Evolutionary conservation across 108 stramenopile species (phyloP).

Genomic region (Nitzschia putrida): DNA sequence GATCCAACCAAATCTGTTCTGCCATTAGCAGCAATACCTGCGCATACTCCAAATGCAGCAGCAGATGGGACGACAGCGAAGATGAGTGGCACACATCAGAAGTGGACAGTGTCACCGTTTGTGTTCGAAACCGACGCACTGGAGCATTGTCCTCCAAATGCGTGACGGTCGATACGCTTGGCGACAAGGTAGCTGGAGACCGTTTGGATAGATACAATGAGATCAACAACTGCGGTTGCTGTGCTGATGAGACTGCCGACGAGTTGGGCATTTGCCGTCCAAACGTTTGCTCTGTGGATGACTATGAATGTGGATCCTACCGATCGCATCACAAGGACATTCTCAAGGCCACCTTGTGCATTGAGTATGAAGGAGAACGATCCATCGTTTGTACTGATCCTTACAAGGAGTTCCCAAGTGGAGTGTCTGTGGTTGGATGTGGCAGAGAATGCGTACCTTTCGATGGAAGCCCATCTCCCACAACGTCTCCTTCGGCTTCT

Average conservation of each 20-base stretch:
- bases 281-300: neutral
- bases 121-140: neutral
- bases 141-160: neutral
- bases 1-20: too few species aligned
- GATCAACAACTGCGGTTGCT: neutral
- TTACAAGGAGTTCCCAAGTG: neutral
- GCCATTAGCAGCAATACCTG: too few species aligned
- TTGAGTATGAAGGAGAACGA: neutral
- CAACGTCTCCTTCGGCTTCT: conserved; percentile 5
- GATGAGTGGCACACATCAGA: neutral
- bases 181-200: neutral
- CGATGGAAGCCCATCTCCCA: neutral
- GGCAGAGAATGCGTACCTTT: neutral
- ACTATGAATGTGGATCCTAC: neutral
- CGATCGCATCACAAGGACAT: neutral
- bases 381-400: neutral
- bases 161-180: neutral
- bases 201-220: neutral
- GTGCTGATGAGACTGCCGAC: neutral
- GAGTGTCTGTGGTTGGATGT: neutral
- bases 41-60: neutral
- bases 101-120: neutral
- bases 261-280: neutral
- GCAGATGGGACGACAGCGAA: neutral
- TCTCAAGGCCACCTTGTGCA: neutral